Conservation (phyloP, 2,329 filamentous ascomycete genomes). For the Pestalotiopsis sp. region DNA sequence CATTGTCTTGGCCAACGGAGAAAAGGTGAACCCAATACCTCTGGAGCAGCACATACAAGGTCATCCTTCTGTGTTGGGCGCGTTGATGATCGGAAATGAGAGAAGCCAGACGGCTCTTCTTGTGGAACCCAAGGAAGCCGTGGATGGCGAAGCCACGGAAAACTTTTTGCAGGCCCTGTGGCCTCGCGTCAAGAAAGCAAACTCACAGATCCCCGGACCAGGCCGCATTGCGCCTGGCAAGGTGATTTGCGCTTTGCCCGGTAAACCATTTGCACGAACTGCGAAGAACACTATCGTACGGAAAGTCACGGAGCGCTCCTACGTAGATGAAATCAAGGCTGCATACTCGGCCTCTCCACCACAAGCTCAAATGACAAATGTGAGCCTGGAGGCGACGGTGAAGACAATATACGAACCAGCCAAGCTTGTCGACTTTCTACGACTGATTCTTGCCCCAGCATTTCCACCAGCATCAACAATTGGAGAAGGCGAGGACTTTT, state of each 20-base stretch:
- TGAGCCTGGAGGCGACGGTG: not conserved
- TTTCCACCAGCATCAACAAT: not conserved
- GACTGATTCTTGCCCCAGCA: not conserved
- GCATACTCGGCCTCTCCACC: not conserved
- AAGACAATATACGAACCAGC: not conserved
- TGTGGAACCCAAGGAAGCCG: conserved; percentile 1
- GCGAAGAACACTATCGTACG: conserved; percentile 10
- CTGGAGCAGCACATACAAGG: conserved; percentile 6
- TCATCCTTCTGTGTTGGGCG: not conserved
- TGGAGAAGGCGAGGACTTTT: conserved; percentile 16
- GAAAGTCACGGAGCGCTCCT: conserved; percentile 4
- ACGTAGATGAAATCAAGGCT: conserved; percentile 3
- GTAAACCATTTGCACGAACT: conserved; percentile 8
- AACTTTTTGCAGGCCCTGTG: not conserved
- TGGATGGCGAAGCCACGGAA: not conserved
- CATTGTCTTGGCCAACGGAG: conserved; percentile 43
- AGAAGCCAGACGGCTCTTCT: conserved; percentile 4
- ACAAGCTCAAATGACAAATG: not conserved
- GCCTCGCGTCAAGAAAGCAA: conserved; percentile 1
- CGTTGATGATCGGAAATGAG: not conserved
- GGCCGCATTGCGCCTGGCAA: conserved; percentile 2
- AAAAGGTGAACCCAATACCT: conserved; percentile 24
- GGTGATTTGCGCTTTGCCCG: not conserved
- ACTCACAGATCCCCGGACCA: not conserved
- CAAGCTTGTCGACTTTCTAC: not conserved